A percentile compares a stretch with the other conserved stretches of the same genome.
Evolutionary conservation across 2,329 filamentous ascomycete genomes (phyloP).

Genomic region (Apiospora kogelbergensis): DNA sequence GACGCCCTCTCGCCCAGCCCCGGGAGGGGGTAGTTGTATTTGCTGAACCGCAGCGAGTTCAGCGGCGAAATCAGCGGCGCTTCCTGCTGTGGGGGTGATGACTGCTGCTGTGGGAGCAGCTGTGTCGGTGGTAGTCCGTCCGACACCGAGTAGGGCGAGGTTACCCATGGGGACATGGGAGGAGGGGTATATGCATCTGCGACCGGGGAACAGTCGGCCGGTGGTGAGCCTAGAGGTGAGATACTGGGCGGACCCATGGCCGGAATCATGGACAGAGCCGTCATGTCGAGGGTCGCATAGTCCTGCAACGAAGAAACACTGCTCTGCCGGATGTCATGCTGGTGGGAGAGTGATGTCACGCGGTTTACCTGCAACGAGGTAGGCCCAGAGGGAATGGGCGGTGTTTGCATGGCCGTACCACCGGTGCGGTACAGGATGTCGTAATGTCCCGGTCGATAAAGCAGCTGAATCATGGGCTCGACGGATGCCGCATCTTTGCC

Average conservation of each 20-base stretch:
- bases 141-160: slow-evolving; percentile 33
- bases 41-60: slow-evolving; percentile 50
- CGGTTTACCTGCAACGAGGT: slow-evolving; percentile 53
- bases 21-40: slow-evolving; percentile 47
- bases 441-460: slow-evolving; percentile 81
- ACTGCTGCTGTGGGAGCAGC: slow-evolving; percentile 29
- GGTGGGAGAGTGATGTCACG: slow-evolving; percentile 46
- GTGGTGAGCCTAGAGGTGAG: slow-evolving; percentile 34
- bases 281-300: slow-evolving; percentile 44
- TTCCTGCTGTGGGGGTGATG: slow-evolving; percentile 22
- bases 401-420: slow-evolving; percentile 24
- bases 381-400: slow-evolving; percentile 28
- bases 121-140: slow-evolving; percentile 26
- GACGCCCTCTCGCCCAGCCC: slow-evolving; percentile 29
- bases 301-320: slow-evolving; percentile 29
- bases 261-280: slow-evolving; percentile 47
- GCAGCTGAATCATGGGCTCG: slow-evolving; percentile 55
- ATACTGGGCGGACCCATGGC: slow-evolving; percentile 24
- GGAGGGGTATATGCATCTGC: slow-evolving; percentile 32
- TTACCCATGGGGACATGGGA: slow-evolving; percentile 38
- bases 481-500: slow-evolving; percentile 41
- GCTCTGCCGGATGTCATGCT: slow-evolving; percentile 29
- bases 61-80: slow-evolving; percentile 27
- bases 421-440: slow-evolving; percentile 76
- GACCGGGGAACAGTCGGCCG: slow-evolving; percentile 33